Percentiles rank a stretch among this genome's conserved stretches.
These are phyloP conservation scores for Schizochytrium sp. DNA, from an alignment of 108 stramenopile genomes.

Conservation along the genomic window DNA sequence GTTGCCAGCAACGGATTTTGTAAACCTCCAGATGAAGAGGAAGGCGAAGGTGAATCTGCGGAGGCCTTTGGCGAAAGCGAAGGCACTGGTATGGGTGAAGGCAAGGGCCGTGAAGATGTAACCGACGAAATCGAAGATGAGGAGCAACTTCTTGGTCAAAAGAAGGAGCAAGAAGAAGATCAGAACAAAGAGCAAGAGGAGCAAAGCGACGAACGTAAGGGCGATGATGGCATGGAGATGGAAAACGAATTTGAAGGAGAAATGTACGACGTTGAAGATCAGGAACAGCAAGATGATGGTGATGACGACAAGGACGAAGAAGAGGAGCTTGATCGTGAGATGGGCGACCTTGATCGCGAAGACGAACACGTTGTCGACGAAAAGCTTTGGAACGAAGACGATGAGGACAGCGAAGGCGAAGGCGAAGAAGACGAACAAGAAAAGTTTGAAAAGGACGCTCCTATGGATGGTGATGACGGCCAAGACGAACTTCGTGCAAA, in stretches of 20 bases:
- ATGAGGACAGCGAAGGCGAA: conserved; percentile 88
- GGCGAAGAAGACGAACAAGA: conserved; percentile 83
- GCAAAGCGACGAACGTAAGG: conserved; percentile 90
- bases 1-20: conserved; percentile 82
- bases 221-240: conserved; percentile 98
- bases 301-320: conserved; percentile 83
- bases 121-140: conserved; percentile 97
- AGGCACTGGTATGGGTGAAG: conserved; percentile 99
- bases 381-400: conserved; percentile 94
- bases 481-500: conserved; percentile 93
- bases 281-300: conserved; percentile 80
- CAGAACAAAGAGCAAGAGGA: conserved; percentile 76
- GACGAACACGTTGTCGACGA: conserved; percentile 96
- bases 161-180: conserved; percentile 79
- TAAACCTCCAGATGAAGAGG: conserved; percentile 71
- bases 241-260: conserved; percentile 96
- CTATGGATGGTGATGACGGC: conserved; percentile 83
- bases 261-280: conserved; percentile 90
- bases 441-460: conserved; percentile 91
- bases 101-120: conserved; percentile 94
- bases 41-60: conserved; percentile 81
- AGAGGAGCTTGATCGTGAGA: conserved; percentile 96
- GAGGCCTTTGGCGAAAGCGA: conserved; percentile 79
- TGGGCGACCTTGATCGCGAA: conserved; percentile 87
- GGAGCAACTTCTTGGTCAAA: conserved; percentile 93